Percentiles rank a stretch among this genome's conserved stretches.
phyloP scores from a whole-genome alignment of 768 basidiomycete species.

The Lactifluus pinguis region DNA sequence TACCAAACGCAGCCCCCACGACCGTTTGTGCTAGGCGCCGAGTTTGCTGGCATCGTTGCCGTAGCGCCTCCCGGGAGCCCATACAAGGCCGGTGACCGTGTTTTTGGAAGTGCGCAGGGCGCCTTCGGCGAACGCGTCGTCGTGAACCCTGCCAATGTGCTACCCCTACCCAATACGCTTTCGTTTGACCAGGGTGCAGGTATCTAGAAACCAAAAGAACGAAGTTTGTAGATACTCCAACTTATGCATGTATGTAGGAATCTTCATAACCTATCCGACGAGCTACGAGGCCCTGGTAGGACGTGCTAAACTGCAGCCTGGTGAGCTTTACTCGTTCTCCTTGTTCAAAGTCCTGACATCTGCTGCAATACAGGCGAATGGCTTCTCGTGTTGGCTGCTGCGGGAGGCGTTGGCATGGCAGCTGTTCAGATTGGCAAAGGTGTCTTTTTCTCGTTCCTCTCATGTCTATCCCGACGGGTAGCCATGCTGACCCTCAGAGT shows the following conservation, averaged over 20 bases:
- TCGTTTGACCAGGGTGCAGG: conserved; percentile 82
- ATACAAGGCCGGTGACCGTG: conserved; percentile 74
- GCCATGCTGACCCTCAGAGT: not conserved
- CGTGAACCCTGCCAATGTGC: conserved; percentile 39
- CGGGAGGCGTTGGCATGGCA: conserved; percentile 88
- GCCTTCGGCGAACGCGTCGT: conserved; percentile 71
- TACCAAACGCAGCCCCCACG: conserved; percentile 78
- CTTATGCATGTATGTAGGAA: conserved; percentile 33
- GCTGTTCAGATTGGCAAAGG: conserved; percentile 93
- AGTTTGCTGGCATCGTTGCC: conserved; percentile 82
- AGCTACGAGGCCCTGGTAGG: conserved; percentile 88
- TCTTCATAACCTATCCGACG: conserved; percentile 88
- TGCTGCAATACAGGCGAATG: conserved; percentile 57
- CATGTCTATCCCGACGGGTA: not conserved
- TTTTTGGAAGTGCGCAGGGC: conserved; percentile 80
- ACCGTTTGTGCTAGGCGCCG: conserved; percentile 77
- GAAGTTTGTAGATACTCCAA: not conserved
- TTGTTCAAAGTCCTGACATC: too few species aligned
- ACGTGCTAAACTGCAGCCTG: conserved; percentile 69
- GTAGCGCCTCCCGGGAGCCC: conserved; percentile 74
- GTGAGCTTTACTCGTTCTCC: conserved; percentile 27
- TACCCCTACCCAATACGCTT: conserved; percentile 66
- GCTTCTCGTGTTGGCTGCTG: conserved; percentile 91
- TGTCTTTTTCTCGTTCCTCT: conserved; percentile 23
- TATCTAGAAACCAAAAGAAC: conserved; percentile 25